These are phyloP conservation scores for Myriosclerotinia duriaeana DNA, from an alignment of 2,329 filamentous ascomycete species.

Conservation along the genomic window DNA sequence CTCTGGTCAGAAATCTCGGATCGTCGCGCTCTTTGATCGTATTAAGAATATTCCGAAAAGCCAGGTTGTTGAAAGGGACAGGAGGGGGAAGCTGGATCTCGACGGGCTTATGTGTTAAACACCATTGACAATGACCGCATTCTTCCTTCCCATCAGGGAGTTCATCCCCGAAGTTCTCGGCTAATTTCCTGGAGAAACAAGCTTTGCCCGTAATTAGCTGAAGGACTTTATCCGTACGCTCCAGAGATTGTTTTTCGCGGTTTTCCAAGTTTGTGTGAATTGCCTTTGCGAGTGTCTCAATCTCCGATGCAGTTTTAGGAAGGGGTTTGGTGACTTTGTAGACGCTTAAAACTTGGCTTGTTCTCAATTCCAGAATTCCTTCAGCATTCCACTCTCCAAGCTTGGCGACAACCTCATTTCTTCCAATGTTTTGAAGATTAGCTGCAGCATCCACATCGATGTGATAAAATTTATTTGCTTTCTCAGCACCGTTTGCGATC, in stretches of 20 bases:
- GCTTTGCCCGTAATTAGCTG: constrained; percentile 52
- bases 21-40: constrained; percentile 53
- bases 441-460: constrained; percentile 51
- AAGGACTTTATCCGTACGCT: constrained; percentile 51
- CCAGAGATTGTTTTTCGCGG: constrained; percentile 55
- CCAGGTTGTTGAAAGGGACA: constrained; percentile 43
- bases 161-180: constrained; percentile 57
- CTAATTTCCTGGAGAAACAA: constrained; percentile 55
- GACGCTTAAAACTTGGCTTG: constrained; percentile 52
- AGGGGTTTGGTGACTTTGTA: constrained; percentile 52
- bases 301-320: constrained; percentile 46
- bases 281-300: constrained; percentile 47
- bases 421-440: constrained; percentile 40
- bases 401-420: constrained; percentile 52
- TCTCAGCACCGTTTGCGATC: constrained; percentile 46
- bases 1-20: constrained; percentile 55
- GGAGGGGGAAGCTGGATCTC: constrained; percentile 44
- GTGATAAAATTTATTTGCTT: constrained; percentile 45
- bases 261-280: constrained; percentile 52
- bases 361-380: constrained; percentile 52
- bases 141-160: constrained; percentile 46
- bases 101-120: constrained; percentile 44
- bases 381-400: constrained; percentile 55
- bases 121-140: constrained; percentile 58
- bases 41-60: constrained; percentile 48